These are phyloP conservation scores for Mucor piriformis DNA, from an alignment of 371 early-diverging fungal genomes.

Conservation along the genomic window DNA sequence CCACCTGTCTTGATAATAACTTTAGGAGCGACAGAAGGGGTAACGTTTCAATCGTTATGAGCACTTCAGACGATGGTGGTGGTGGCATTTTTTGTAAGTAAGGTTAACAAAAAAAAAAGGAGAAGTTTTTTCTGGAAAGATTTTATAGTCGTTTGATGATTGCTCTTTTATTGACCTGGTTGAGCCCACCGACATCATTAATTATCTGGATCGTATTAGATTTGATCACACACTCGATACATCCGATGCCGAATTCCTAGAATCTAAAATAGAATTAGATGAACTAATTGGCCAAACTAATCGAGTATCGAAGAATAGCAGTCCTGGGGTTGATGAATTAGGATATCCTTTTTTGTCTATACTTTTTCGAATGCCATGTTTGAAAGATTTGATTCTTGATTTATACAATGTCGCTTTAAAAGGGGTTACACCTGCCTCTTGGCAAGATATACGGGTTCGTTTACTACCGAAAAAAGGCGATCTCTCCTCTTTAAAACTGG, in stretches of 20 bases:
- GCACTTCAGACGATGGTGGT: no score
- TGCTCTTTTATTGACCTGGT: neutral
- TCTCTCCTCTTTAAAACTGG: constrained; percentile 22
- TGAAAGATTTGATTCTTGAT: neutral
- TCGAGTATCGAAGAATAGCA: neutral
- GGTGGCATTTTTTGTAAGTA: no score
- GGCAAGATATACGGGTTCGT: constrained; percentile 4
- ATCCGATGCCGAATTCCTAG: neutral
- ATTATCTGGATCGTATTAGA: neutral
- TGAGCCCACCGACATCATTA: neutral
- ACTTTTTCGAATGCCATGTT: neutral
- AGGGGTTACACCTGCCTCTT: neutral
- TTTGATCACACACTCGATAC: neutral
- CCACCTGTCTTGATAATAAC: no score
- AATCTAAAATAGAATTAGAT: neutral
- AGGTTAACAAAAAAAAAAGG: no score
- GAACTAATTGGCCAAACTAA: neutral
- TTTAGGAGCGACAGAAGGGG: no score
- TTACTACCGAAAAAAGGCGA: constrained; percentile 17
- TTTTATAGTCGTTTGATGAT: no score
- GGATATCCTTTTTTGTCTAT: neutral
- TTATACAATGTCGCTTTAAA: constrained; percentile 9
- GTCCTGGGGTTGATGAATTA: neutral
- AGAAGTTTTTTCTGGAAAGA: no score
- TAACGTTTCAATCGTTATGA: no score